Evolutionary conservation across 2,329 filamentous ascomycete genomes (phyloP).

Genomic region (Cercospora sesami): DNA sequence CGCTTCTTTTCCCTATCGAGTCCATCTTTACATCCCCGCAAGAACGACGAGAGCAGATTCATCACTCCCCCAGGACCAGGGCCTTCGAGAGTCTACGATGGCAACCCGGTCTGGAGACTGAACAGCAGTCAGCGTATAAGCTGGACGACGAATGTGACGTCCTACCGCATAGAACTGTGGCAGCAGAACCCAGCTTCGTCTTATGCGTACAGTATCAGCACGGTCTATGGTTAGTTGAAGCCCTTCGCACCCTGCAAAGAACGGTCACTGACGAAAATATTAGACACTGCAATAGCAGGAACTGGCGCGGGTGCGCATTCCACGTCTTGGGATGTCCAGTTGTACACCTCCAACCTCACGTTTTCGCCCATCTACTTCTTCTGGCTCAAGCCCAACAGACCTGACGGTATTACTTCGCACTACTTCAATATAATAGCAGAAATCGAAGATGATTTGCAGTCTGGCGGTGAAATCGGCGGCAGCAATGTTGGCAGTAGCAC

Average conservation of each 20-base stretch:
- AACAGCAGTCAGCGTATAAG: slow-evolving; percentile 1
- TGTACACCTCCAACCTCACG: slow-evolving; percentile 2
- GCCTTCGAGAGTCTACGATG: neutral
- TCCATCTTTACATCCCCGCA: neutral
- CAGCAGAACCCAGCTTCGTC: neutral
- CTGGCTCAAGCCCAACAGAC: neutral
- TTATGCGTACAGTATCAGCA: slow-evolving; percentile 6
- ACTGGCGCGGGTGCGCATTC: neutral
- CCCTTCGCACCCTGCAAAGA: neutral
- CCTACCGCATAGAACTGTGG: slow-evolving; percentile 5
- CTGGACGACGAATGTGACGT: slow-evolving; percentile 1
- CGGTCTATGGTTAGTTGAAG: neutral
- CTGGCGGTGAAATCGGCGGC: neutral
- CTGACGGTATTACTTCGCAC: neutral
- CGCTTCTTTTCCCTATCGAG: neutral
- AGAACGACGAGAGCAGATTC: neutral
- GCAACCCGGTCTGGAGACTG: neutral
- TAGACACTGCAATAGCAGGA: neutral
- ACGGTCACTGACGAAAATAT: neutral
- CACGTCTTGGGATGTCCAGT: neutral
- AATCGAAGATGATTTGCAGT: neutral
- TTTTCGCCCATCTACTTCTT: slow-evolving; percentile 3
- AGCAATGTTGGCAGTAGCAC: neutral
- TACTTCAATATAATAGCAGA: slow-evolving; percentile 7
- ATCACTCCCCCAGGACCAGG: neutral